A percentile compares a stretch with the other conserved stretches of the same genome.
phyloP scores from a whole-genome alignment of 768 basidiomycete species.

The Floccularia luteovirens region DNA sequence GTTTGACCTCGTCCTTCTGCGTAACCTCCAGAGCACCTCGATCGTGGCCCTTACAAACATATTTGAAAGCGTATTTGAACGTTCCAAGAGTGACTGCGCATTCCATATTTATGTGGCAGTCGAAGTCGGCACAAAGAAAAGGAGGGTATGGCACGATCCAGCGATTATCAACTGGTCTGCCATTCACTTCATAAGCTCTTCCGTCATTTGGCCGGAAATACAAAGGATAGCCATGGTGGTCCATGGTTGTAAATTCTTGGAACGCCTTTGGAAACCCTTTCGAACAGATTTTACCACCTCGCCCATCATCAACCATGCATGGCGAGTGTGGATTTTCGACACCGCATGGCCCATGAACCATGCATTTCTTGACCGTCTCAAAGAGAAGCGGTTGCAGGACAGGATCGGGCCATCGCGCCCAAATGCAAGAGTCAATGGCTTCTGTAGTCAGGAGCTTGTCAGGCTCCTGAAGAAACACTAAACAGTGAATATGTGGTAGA shows the following conservation, averaged over 20 bases:
- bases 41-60: slow-evolving; percentile 40
- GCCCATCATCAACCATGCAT: slow-evolving; percentile 37
- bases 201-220: slow-evolving; percentile 29
- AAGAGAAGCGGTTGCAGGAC: slow-evolving; percentile 27
- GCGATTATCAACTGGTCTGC: slow-evolving; percentile 19
- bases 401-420: slow-evolving; percentile 34
- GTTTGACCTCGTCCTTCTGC: slow-evolving; percentile 27
- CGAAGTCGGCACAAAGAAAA: slow-evolving; percentile 18
- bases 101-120: slow-evolving; percentile 43
- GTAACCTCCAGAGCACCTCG: slow-evolving; percentile 20
- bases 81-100: slow-evolving; percentile 23
- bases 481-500: slow-evolving; percentile 45
- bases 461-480: slow-evolving; percentile 29
- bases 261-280: slow-evolving; percentile 39
- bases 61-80: slow-evolving; percentile 40
- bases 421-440: slow-evolving; percentile 31
- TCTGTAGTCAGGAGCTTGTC: slow-evolving; percentile 24
- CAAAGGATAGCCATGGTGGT: slow-evolving; percentile 30
- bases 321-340: slow-evolving; percentile 18
- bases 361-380: slow-evolving; percentile 26
- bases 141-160: slow-evolving; percentile 33
- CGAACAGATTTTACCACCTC: slow-evolving; percentile 28
- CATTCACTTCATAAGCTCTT: slow-evolving; percentile 11
- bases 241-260: slow-evolving; percentile 20
- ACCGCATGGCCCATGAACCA: slow-evolving; percentile 46